These are phyloP conservation scores for Salicornia ramosissima DNA, from an alignment of 148 eudicot species.

Conservation along the genomic window DNA sequence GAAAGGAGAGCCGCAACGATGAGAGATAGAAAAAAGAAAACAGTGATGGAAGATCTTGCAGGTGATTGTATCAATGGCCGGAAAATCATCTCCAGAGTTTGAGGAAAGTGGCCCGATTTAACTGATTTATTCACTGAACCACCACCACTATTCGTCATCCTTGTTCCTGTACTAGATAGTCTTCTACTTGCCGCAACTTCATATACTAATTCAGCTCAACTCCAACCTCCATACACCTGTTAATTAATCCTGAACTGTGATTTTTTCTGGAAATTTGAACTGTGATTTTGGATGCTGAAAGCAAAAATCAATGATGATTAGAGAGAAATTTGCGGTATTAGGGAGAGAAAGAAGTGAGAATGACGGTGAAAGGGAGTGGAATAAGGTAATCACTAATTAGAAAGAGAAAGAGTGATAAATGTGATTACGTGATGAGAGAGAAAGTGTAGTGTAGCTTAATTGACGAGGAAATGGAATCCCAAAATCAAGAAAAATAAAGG, in stretches of 20 bases:
- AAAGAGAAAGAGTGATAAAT: not conserved
- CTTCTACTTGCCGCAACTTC: not conserved
- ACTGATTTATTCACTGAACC: slow-evolving; percentile 16
- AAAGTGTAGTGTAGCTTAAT: not conserved
- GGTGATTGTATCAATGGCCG: slow-evolving; percentile 26
- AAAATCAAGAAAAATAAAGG: too few relatives aligned
- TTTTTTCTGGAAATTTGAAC: not conserved
- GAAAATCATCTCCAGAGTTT: slow-evolving; percentile 13
- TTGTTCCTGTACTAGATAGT: not conserved
- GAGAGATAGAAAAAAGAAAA: slow-evolving; percentile 36
- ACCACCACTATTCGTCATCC: slow-evolving; percentile 26
- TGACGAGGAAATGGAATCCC: not conserved
- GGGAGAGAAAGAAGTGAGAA: not conserved
- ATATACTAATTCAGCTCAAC: too few relatives aligned
- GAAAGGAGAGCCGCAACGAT: slow-evolving; percentile 39
- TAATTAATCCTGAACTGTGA: not conserved
- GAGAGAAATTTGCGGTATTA: not conserved
- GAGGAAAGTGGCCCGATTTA: slow-evolving; percentile 18
- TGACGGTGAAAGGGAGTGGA: not conserved
- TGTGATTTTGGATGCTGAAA: too few relatives aligned
- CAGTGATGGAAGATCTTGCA: slow-evolving; percentile 32
- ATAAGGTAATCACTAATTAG: not conserved
- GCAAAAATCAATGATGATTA: not conserved
- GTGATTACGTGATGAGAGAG: not conserved
- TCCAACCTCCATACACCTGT: too few relatives aligned